Evolutionary conservation across 768 basidiomycete genomes (phyloP), one percentile per base, ranked within the genome.

Genomic region (Panellus pusillus): DNA sequence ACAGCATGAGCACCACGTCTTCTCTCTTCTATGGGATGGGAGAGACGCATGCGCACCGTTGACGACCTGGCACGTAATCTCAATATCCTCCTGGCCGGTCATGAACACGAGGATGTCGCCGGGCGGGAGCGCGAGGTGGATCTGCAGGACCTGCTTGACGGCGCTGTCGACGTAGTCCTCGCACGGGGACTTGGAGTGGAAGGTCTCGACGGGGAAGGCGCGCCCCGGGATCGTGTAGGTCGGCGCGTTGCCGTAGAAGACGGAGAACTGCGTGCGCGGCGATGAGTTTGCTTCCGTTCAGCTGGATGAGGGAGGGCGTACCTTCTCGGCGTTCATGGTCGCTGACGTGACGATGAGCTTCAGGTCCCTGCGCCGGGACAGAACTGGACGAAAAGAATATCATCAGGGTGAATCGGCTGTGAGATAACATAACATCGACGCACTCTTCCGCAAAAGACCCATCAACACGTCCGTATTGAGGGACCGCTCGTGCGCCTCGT

Each of bases 61-160:
- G 17, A 98, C 76, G 29, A 98, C 96, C 65, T 92, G 89, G 66
- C 97, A 99, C 11, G 94, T 98, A 28, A 93, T 81, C 71, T 98
- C 96, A 55, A 99, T 99, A 68, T 99, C 96, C 72, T 98, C 97
- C 73, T 98, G 97, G 35, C 97, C 97, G 24, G 97, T 99, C 96
- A 98, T 98, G 71, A 99, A 99, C 20, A 98, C 93, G 38, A 99
- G 77, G 47, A 98, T 91, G 72, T 99, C 97, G 13, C 97, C 97
- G 0, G 85, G 83, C 18, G 96, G 93, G 15, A 89, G 80, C 2
- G 96, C 93, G 37, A 98, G 77, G 68, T 99, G 96, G 40, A 99
- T 98, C 65, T 96, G 92, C 27, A 98, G 79, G 14, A 98, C 91
- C 71, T 99, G 96, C 74, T 98, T 99, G 62, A 99, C 97, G 1